phyloP scores from a whole-genome alignment of 257 asterid genomes.

The Mitragyna speciosa region DNA sequence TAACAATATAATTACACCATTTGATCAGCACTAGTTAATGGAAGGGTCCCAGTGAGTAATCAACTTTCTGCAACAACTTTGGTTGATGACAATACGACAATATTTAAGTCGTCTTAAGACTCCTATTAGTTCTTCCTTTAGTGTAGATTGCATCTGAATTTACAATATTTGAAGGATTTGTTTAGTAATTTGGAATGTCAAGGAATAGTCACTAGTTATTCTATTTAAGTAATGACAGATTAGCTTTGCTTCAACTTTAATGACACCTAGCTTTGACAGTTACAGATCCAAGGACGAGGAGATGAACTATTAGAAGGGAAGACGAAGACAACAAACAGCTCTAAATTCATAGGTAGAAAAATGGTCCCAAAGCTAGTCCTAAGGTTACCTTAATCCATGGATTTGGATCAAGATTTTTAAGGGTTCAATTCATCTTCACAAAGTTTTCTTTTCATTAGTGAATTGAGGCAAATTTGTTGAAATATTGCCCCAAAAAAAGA shows the following conservation, averaged over 20 bases:
- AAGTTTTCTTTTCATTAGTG: background rate
- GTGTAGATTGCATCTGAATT: background rate
- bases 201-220: background rate
- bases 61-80: slow-evolving; percentile 1
- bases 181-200: slow-evolving; percentile 21
- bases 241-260: slow-evolving; percentile 9
- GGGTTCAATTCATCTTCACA: background rate
- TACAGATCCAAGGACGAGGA: slow-evolving; percentile 17
- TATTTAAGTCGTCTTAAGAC: background rate
- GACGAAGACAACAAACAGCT: background rate
- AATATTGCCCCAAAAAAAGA: too few species aligned
- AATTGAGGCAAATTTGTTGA: too few species aligned
- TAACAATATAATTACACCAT: slow-evolving; percentile 14
- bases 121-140: background rate
- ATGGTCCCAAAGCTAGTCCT: background rate
- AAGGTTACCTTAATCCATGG: slow-evolving; percentile 2
- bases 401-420: background rate
- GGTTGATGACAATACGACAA: background rate
- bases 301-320: background rate
- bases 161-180: background rate
- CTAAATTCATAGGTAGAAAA: background rate
- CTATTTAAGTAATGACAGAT: slow-evolving; percentile 22
- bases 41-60: slow-evolving; percentile 17
- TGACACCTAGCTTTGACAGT: background rate
- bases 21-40: slow-evolving; percentile 9